Percentiles rank a stretch among this genome's conserved stretches.
These are phyloP conservation scores for Kodamaea kaohsiungensis DNA, from an alignment of 805 yeast species.

Conservation along the genomic window DNA sequence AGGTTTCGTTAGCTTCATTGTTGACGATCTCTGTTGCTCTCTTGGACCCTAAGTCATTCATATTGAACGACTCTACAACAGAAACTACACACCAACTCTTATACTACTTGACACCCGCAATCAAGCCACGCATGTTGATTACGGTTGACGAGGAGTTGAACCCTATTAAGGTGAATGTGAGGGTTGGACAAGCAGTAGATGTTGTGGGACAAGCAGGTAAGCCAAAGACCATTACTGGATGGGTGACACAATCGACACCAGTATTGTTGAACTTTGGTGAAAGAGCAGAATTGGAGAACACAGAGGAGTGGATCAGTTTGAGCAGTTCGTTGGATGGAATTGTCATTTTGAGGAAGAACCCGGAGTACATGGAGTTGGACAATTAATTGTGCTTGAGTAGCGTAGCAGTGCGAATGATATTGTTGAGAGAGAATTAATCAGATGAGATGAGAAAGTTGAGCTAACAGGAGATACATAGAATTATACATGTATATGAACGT, in stretches of 20 bases:
- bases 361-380: conserved; percentile 69
- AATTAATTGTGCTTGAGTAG: conserved; percentile 17
- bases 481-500: neutral
- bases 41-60: conserved; percentile 81
- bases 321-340: conserved; percentile 87
- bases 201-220: conserved; percentile 99
- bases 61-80: conserved; percentile 58
- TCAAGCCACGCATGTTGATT: conserved; percentile 88
- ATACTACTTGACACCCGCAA: conserved; percentile 82
- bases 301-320: conserved; percentile 82
- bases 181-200: conserved; percentile 99
- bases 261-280: conserved; percentile 92
- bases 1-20: conserved; percentile 86
- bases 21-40: conserved; percentile 82
- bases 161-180: conserved; percentile 91
- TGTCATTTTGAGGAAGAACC: conserved; percentile 88
- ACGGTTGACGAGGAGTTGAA: conserved; percentile 90
- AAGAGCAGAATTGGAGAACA: conserved; percentile 91
- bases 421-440: neutral
- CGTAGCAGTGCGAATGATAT: neutral
- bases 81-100: conserved; percentile 70
- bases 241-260: conserved; percentile 99
- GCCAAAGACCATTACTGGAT: conserved; percentile 98
- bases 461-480: neutral
- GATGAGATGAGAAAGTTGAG: neutral